Base-by-base conservation (phyloP, 352 stramenopile species). In the Globisporangium sylvaticum region DNA sequence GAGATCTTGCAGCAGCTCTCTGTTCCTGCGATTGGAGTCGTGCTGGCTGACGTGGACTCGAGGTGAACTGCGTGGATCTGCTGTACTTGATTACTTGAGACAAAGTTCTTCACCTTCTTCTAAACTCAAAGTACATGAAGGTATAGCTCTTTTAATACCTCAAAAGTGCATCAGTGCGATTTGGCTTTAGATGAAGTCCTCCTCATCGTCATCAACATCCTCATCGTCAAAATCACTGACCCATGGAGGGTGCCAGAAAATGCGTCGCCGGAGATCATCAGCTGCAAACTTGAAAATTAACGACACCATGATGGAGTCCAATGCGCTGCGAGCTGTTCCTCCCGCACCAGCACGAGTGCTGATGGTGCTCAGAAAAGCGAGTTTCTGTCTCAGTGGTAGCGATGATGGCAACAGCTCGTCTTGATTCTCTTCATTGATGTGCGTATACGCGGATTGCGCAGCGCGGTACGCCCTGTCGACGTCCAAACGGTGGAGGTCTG, bases 221-320 rank as follows among this genome's bases (percentile, higher is more conserved):
- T 10, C 9, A 39, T 39, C 32, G 32, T 39, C 32, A 14, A 39
- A 6, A 39, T 4, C 9, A 39, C 32, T 2, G 29, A 32, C 4
- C 32, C 32, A 37, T 37, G 3, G 9, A 46, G 14, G 4, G 4
- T 46, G 3, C 14, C 46, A 66, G 37, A 66, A 22, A n/a, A 66
- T 59, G 10, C 32, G 44, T 44, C 46, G 60, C 6, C 60, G 46
- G 24, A 66, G 27, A 24, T 58, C 25, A 3, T 27, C 25, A 29
- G 46, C 60, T 20, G 60, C 46, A 32, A 66, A 66, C 15, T 58
- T 44, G 50, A 66, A 66, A 18, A 66, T 66, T 27, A 32, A n/a
- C 14, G 29, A 46, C 29, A 66, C 46, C 14, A 59, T 29, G 24
- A 66, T 44, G 20, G 27, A 50, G 20, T 58, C 60, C 42, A 66